phyloP scores from a whole-genome alignment of 1,284 basidiomycete genomes.

The Tetrapyrgos nigripes region DNA sequence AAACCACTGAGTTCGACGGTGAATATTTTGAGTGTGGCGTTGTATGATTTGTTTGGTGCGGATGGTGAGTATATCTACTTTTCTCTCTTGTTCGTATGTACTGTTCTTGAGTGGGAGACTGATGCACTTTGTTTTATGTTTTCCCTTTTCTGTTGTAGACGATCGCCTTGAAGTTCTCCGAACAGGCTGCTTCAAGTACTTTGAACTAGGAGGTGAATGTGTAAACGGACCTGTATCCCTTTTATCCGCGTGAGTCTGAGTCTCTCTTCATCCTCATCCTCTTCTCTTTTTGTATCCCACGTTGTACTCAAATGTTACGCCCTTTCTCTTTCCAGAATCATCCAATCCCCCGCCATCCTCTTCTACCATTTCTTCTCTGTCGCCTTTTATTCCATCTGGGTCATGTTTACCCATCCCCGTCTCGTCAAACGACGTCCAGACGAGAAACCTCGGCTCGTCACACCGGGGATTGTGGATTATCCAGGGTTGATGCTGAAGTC shows the following conservation, averaged over 20 bases:
- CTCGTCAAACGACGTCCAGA: constrained; percentile 27
- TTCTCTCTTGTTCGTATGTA: background rate
- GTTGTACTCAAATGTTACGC: no score
- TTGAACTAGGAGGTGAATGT: constrained; percentile 92
- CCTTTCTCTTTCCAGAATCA: constrained; percentile 53
- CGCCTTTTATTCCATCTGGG: constrained; percentile 91
- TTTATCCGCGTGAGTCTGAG: constrained; percentile 72
- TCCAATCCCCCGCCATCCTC: constrained; percentile 80
- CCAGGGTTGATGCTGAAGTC: constrained; percentile 50
- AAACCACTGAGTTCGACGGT: constrained; percentile 86
- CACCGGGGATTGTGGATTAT: constrained; percentile 46
- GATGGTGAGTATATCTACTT: constrained; percentile 62
- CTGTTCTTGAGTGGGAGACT: no score
- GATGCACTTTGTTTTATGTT: background rate
- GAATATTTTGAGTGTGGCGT: constrained; percentile 89
- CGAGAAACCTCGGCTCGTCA: constrained; percentile 22
- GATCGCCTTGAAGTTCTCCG: constrained; percentile 84
- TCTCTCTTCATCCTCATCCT: constrained; percentile 35
- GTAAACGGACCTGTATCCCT: constrained; percentile 89
- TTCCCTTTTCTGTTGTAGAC: constrained; percentile 49
- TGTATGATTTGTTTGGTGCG: constrained; percentile 92
- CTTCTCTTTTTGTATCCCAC: no score
- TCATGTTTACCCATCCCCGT: constrained; percentile 79
- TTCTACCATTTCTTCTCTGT: constrained; percentile 96
- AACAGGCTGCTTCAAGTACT: constrained; percentile 97